Percentiles rank a stretch among this genome's conserved stretches.
Conservation (phyloP, 1,139 yeast genomes). For the Pichia sp. region DNA sequence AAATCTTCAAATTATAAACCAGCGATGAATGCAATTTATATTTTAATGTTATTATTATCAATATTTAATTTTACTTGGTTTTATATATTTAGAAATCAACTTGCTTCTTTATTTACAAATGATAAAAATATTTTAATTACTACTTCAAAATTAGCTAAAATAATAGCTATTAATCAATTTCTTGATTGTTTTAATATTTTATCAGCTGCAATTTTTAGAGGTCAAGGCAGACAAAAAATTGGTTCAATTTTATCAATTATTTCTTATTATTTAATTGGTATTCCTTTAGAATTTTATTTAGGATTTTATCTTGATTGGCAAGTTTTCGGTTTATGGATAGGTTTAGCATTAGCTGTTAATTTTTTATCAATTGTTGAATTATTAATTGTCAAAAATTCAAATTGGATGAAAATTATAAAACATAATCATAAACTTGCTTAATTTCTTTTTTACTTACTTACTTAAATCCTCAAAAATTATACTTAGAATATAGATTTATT, state of each 20-base stretch:
- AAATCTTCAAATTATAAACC: conserved; percentile 40
- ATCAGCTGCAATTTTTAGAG: conserved; percentile 77
- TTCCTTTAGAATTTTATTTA: conserved; percentile 63
- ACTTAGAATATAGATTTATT: no score
- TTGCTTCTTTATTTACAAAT: conserved; percentile 61
- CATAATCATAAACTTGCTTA: conserved; percentile 17
- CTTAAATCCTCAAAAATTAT: no score
- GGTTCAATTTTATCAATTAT: conserved; percentile 74
- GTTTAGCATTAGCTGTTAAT: conserved; percentile 70
- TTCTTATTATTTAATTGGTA: conserved; percentile 60
- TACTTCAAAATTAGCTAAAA: conserved; percentile 50
- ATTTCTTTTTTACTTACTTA: no score
- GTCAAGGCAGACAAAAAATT: conserved; percentile 78
- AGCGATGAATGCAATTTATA: conserved; percentile 59
- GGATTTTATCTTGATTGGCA: conserved; percentile 49
- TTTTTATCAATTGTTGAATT: conserved; percentile 59
- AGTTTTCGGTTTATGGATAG: conserved; percentile 77
- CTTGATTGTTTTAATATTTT: conserved; percentile 79
- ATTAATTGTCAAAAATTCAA: conserved; percentile 40
- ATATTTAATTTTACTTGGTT: conserved; percentile 46
- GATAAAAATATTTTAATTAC: conserved; percentile 54
- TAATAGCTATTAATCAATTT: conserved; percentile 66
- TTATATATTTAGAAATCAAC: conserved; percentile 43
- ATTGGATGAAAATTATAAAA: conserved; percentile 47
- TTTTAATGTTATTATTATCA: conserved; percentile 31